These are phyloP conservation scores for Aspergillus ellipticus DNA, from an alignment of 495 filamentous ascomycete genomes.

Conservation along the genomic window DNA sequence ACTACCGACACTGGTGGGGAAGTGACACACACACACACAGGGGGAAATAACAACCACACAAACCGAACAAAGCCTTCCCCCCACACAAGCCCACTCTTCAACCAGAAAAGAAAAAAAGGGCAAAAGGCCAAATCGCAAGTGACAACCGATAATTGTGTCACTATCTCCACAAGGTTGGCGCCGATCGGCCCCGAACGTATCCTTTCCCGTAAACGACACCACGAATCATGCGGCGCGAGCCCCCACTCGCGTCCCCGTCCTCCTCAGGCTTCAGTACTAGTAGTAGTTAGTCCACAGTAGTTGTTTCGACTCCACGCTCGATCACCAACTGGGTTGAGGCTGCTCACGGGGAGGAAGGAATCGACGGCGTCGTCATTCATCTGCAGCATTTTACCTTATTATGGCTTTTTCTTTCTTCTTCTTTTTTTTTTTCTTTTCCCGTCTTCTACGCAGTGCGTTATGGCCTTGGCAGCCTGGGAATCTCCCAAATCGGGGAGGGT, in stretches of 20 bases:
- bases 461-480: conserved; percentile 3
- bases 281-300: too few species aligned
- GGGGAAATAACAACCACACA: too few species aligned
- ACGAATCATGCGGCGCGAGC: background rate
- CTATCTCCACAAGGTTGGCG: background rate
- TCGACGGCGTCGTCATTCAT: background rate
- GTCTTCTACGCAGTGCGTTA: background rate
- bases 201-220: background rate
- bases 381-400: background rate
- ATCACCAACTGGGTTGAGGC: too few species aligned
- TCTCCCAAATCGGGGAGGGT: too few species aligned
- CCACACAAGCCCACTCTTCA: too few species aligned
- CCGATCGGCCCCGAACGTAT: background rate
- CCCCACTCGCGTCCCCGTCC: background rate
- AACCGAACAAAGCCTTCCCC: background rate
- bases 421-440: conserved; percentile 5
- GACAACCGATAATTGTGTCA: background rate
- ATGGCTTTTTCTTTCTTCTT: background rate
- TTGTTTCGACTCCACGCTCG: too few species aligned
- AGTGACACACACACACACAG: too few species aligned
- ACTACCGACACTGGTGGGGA: too few species aligned
- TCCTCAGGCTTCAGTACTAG: background rate
- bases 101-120: too few species aligned
- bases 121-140: background rate
- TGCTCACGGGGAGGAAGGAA: too few species aligned